Conservation (phyloP, 345 rosid genomes). For the Murraya paniculata region DNA sequence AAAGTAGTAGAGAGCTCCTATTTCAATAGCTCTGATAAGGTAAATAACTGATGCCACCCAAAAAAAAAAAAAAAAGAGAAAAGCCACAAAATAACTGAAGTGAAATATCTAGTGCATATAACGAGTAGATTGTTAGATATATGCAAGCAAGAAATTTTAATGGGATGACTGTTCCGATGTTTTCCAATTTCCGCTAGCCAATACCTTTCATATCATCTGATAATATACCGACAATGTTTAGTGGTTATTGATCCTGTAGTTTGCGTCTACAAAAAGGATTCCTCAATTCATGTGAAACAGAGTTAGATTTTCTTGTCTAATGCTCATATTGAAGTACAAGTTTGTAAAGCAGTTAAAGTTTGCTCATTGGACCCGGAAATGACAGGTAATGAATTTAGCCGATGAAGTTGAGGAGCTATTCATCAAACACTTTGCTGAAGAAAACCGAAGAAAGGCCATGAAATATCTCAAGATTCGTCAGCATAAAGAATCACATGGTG, state of each 20-base stretch:
- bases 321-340: conserved; percentile 9
- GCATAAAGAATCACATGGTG: conserved; percentile 74
- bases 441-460: conserved; percentile 83
- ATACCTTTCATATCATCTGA: conserved; percentile 14
- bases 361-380: conserved; percentile 35
- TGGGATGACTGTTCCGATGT: conserved; percentile 19
- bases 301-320: conserved; percentile 36
- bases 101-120: conserved; percentile 8
- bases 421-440: conserved; percentile 74
- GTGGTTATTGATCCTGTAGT: conserved; percentile 34
- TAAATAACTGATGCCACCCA: conserved; percentile 22
- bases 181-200: conserved; percentile 35
- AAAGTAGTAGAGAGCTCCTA: conserved; percentile 94
- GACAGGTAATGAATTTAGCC: conserved; percentile 75
- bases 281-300: conserved; percentile 8
- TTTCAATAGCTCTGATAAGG: conserved; percentile 94
- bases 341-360: conserved; percentile 14
- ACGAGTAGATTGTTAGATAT: not conserved
- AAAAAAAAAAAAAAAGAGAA: conserved; percentile 16
- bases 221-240: conserved; percentile 34
- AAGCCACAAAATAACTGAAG: conserved; percentile 5
- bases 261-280: conserved; percentile 17
- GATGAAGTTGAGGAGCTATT: conserved; percentile 93
- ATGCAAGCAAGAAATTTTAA: conserved; percentile 8
- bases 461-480: conserved; percentile 87